These are phyloP conservation scores for Sordaria brevicollis DNA, from an alignment of 495 filamentous ascomycete species.

Conservation along the genomic window DNA sequence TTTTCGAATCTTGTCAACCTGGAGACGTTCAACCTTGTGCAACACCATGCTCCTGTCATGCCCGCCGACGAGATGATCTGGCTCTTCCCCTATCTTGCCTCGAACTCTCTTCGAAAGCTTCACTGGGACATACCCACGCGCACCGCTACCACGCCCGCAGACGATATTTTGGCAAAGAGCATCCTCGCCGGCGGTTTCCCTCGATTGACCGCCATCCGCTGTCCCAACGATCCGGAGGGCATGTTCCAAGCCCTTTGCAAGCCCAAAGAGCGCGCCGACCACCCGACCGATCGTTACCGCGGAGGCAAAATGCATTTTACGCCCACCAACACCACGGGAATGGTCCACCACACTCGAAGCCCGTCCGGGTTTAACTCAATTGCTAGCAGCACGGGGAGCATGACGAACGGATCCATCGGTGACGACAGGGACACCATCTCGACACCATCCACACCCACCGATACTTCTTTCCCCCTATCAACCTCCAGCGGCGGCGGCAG, in stretches of 20 bases:
- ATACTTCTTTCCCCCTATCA: slow-evolving; percentile 3
- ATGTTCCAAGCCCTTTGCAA: slow-evolving; percentile 60
- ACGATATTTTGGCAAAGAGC: slow-evolving; percentile 60
- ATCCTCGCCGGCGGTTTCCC: slow-evolving; percentile 66
- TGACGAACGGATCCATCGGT: neutral
- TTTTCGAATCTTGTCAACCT: slow-evolving; percentile 55
- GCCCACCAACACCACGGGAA: neutral
- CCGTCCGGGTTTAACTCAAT: neutral
- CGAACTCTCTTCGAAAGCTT: slow-evolving; percentile 51
- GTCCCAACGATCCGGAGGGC: slow-evolving; percentile 66
- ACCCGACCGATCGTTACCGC: slow-evolving; percentile 25
- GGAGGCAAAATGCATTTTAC: slow-evolving; percentile 16
- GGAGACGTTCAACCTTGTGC: slow-evolving; percentile 58
- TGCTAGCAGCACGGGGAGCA: neutral
- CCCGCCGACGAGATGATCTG: slow-evolving; percentile 51
- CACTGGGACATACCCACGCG: slow-evolving; percentile 72
- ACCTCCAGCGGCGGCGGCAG: neutral
- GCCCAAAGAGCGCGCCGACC: slow-evolving; percentile 34
- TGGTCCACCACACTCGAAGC: neutral
- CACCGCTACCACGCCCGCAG: slow-evolving; percentile 40
- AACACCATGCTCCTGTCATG: slow-evolving; percentile 51
- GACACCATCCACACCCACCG: slow-evolving; percentile 8
- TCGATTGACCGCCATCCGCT: slow-evolving; percentile 52
- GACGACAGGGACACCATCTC: neutral
- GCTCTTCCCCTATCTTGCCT: slow-evolving; percentile 59